A percentile compares a stretch with the other conserved stretches of the same genome.
phyloP scores from a whole-genome alignment of 2,329 filamentous ascomycete genomes.

The Hypoxylon sp. region DNA sequence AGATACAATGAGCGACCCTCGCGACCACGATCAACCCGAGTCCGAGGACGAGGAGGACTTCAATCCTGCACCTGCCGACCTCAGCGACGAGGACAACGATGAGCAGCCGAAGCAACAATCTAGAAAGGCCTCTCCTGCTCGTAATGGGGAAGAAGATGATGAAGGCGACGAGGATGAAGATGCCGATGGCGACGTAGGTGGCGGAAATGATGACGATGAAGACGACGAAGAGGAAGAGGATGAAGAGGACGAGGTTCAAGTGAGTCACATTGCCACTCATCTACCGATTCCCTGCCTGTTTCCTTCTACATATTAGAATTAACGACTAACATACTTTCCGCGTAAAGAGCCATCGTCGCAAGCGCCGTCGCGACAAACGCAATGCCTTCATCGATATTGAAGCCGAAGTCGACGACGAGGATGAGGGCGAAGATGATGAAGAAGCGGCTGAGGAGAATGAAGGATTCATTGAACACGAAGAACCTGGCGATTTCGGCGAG shows the following conservation, averaged over 20 bases:
- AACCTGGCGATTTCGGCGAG: conserved; percentile 90
- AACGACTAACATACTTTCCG: conserved; percentile 12
- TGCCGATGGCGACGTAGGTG: conserved; percentile 62
- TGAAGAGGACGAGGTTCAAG: conserved; percentile 77
- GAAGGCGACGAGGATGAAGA: conserved; percentile 66
- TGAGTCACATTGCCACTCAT: conserved; percentile 52
- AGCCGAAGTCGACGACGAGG: conserved; percentile 97
- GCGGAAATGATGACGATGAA: conserved; percentile 71
- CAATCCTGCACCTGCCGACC: conserved; percentile 82
- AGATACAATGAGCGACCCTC: conserved; percentile 63
- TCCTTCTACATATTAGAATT: neutral
- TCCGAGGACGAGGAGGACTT: conserved; percentile 89
- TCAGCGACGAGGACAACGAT: conserved; percentile 78
- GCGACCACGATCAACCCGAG: conserved; percentile 65
- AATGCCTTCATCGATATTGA: conserved; percentile 97
- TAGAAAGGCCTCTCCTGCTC: conserved; percentile 47
- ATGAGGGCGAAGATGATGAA: conserved; percentile 89
- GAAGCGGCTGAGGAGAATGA: conserved; percentile 88
- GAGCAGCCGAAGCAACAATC: conserved; percentile 45
- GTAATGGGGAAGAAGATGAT: conserved; percentile 55
- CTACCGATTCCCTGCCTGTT: neutral
- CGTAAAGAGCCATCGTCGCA: conserved; percentile 76
- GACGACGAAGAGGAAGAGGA: conserved; percentile 64
- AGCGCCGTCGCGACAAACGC: conserved; percentile 82
- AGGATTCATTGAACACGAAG: conserved; percentile 88